Conservation (phyloP, 768 basidiomycete species). For the Trametes villosa region DNA sequence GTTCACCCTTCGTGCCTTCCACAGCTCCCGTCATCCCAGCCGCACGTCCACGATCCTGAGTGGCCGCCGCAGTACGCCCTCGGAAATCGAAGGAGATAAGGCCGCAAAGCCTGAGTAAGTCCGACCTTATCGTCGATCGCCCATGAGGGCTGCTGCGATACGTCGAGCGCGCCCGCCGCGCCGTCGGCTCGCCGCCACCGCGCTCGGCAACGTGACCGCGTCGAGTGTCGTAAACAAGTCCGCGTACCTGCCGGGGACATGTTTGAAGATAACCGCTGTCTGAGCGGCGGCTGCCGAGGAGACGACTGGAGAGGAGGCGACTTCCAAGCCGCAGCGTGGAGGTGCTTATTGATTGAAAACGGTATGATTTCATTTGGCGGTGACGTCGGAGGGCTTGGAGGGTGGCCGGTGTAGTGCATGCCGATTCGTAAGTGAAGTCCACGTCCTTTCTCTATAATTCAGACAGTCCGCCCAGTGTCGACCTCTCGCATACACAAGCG, state of each 20-base stretch:
- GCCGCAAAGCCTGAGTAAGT: background rate
- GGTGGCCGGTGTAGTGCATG: too few relatives aligned
- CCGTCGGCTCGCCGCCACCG: conserved; percentile 8
- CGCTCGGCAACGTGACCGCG: conserved; percentile 11
- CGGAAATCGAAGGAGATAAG: background rate
- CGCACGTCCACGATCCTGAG: background rate
- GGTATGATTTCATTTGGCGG: too few relatives aligned
- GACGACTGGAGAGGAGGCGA: too few relatives aligned
- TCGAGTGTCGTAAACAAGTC: background rate
- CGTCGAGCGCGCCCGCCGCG: background rate
- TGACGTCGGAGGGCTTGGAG: too few relatives aligned
- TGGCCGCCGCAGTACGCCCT: background rate
- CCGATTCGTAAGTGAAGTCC: too few relatives aligned
- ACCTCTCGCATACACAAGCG: too few relatives aligned
- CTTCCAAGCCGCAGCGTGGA: too few relatives aligned
- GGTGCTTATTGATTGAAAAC: too few relatives aligned
- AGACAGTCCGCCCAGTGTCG: too few relatives aligned
- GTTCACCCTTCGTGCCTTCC: background rate
- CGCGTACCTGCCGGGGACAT: too few relatives aligned
- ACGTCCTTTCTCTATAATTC: too few relatives aligned
- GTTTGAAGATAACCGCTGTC: background rate
- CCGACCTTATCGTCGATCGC: background rate
- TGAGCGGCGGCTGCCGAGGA: too few relatives aligned
- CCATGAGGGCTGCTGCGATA: background rate
- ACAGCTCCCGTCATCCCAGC: background rate